Evolutionary conservation across 1,284 basidiomycete species (phyloP).

Genomic region (Thecaphora frezii): DNA sequence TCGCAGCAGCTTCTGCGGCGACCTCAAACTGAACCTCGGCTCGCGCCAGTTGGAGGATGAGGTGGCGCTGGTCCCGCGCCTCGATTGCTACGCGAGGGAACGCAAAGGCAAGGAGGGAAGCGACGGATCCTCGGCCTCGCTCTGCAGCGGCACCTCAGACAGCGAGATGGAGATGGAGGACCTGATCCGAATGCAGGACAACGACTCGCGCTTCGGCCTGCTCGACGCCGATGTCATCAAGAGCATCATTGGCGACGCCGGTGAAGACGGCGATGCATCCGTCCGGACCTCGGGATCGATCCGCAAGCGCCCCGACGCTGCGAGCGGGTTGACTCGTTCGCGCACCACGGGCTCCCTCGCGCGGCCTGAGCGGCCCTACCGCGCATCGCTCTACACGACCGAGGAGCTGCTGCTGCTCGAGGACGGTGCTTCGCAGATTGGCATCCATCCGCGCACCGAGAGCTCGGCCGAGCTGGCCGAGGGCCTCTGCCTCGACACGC

Average conservation of each 20-base stretch:
- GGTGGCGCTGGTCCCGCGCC: conserved; percentile 14
- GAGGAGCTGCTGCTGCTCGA: conserved; percentile 32
- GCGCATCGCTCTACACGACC: conserved; percentile 39
- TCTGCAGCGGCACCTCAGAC: conserved; percentile 19
- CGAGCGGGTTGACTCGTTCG: conserved; percentile 16
- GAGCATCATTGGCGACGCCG: conserved; percentile 16
- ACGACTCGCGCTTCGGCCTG: conserved; percentile 21
- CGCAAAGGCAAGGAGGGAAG: conserved; percentile 14
- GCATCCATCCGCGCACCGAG: conserved; percentile 19
- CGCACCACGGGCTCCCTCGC: conserved; percentile 18
- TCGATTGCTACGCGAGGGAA: conserved; percentile 8
- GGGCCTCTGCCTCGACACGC: conserved; percentile 5
- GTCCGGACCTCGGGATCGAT: too few species aligned
- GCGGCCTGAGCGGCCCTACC: conserved; percentile 27
- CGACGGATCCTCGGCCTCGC: conserved; percentile 21
- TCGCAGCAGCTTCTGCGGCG: conserved; percentile 7
- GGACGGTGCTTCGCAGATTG: neutral
- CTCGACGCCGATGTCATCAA: conserved; percentile 28
- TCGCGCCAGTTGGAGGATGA: conserved; percentile 13
- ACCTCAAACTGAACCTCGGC: neutral
- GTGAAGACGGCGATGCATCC: too few species aligned
- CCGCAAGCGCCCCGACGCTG: too few species aligned
- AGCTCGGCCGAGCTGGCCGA: conserved; percentile 31
- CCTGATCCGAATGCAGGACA: conserved; percentile 8
- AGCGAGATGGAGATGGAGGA: conserved; percentile 17